These are phyloP conservation scores for Clonostachys sp. DNA, from an alignment of 2,329 filamentous ascomycete species.

Conservation along the genomic window DNA sequence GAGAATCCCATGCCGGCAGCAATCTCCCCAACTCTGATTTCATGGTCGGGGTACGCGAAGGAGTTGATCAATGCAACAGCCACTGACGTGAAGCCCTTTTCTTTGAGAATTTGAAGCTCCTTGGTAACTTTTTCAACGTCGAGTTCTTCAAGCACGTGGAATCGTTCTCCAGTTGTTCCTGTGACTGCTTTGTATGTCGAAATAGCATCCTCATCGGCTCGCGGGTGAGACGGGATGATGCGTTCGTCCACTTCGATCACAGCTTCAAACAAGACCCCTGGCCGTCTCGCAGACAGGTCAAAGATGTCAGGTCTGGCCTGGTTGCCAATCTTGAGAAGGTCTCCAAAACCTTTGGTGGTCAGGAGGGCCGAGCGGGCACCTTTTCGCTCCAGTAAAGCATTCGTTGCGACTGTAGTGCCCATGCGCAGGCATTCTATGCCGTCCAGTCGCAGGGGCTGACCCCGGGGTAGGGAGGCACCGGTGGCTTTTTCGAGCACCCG, in stretches of 20 bases:
- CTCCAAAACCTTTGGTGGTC: conserved; percentile 63
- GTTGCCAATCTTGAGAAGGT: conserved; percentile 70
- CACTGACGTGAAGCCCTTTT: conserved; percentile 58
- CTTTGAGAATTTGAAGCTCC: conserved; percentile 55
- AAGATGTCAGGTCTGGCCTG: conserved; percentile 70
- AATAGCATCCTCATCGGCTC: conserved; percentile 52
- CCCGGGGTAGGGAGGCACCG: conserved; percentile 42
- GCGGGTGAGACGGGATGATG: conserved; percentile 59
- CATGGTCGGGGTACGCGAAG: conserved; percentile 65
- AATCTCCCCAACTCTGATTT: conserved; percentile 24
- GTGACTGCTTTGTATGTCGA: no score
- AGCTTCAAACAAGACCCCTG: conserved; percentile 61
- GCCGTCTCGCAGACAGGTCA: conserved; percentile 62
- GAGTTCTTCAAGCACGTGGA: not conserved
- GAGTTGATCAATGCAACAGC: conserved; percentile 69
- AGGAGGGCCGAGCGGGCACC: conserved; percentile 67
- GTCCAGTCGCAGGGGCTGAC: conserved; percentile 23
- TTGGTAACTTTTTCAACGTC: conserved; percentile 38
- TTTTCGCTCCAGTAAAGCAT: conserved; percentile 69
- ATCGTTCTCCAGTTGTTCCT: not conserved
- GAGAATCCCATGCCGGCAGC: conserved; percentile 34
- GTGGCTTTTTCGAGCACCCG: conserved; percentile 59
- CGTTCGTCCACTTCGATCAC: conserved; percentile 70
- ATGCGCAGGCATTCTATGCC: conserved; percentile 65
- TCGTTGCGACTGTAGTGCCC: conserved; percentile 73